phyloP scores from a whole-genome alignment of 371 early-diverging fungal genomes.

The Syncephalastrum racemosum region DNA sequence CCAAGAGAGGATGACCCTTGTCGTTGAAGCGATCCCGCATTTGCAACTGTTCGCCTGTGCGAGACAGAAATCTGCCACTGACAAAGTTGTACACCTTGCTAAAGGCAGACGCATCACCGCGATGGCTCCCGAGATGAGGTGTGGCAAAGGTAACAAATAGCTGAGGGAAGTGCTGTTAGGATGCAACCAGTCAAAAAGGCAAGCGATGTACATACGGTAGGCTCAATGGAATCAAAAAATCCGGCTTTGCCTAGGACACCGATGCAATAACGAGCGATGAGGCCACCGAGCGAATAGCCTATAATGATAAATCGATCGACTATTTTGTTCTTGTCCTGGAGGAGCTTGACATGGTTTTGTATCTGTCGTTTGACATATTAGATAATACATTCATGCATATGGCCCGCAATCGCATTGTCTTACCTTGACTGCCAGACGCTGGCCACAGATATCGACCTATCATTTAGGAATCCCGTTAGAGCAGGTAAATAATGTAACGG shows the following conservation, averaged over 20 bases:
- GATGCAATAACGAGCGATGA: conserved; percentile 71
- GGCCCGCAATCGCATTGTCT: background rate
- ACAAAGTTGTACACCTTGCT: conserved; percentile 53
- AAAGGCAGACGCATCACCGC: conserved; percentile 25
- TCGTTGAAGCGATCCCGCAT: conserved; percentile 43
- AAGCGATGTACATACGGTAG: conserved; percentile 38
- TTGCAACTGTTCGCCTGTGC: conserved; percentile 64
- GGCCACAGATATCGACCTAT: conserved; percentile 64
- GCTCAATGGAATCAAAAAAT: conserved; percentile 55
- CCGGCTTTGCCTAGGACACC: conserved; percentile 62
- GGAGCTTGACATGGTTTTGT: conserved; percentile 16
- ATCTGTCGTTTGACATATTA: conserved; percentile 7
- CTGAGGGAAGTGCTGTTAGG: conserved; percentile 26
- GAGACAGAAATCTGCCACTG: conserved; percentile 49
- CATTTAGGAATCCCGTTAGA: background rate
- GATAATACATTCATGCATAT: conserved; percentile 1
- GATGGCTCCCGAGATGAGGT: conserved; percentile 73
- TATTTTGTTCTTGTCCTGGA: conserved; percentile 15
- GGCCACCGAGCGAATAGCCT: conserved; percentile 84
- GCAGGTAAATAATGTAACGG: too few relatives aligned
- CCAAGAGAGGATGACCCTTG: conserved; percentile 44
- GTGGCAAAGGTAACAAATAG: conserved; percentile 74
- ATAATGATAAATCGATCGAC: conserved; percentile 66
- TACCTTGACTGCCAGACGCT: conserved; percentile 47
- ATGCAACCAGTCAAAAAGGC: background rate